Evolutionary conservation across 345 rosid genomes (phyloP).

Genomic region (Noccaea caerulescens): DNA sequence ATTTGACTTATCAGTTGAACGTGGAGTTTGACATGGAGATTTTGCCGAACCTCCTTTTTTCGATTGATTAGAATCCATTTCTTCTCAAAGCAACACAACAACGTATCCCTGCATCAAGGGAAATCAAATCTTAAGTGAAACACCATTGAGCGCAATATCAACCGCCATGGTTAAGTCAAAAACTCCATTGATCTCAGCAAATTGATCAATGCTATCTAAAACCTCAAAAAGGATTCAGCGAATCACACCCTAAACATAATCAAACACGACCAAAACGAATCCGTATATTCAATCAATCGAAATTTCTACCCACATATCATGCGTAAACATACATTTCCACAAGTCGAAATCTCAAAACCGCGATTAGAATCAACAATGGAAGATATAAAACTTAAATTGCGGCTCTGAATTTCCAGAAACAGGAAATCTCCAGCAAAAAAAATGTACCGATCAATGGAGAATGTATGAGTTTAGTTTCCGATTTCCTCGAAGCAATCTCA

Average conservation of each 20-base stretch:
- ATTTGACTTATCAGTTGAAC: conserved; percentile 75
- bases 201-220: conserved; percentile 2
- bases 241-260: conserved; percentile 19
- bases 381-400: conserved; percentile 9
- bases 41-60: conserved; percentile 66
- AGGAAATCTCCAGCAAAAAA: conserved; percentile 13
- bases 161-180: conserved; percentile 10
- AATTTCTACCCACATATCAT: neutral
- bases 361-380: conserved; percentile 8
- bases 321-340: neutral
- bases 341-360: neutral
- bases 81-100: conserved; percentile 23
- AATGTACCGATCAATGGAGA: conserved; percentile 31
- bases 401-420: conserved; percentile 12
- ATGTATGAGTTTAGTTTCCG: conserved; percentile 25
- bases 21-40: conserved; percentile 93
- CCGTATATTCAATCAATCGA: conserved; percentile 6
- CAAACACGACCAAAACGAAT: conserved; percentile 6
- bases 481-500: conserved; percentile 20
- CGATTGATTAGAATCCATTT: conserved; percentile 65
- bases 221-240: neutral
- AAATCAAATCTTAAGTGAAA: conserved; percentile 2
- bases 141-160: neutral
- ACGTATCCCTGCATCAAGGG: conserved; percentile 24
- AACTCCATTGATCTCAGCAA: conserved; percentile 25